A percentile compares a stretch with the other conserved stretches of the same genome.
These are phyloP conservation scores for Candida nitratophila DNA, from an alignment of 805 yeast genomes.

Conservation along the genomic window DNA sequence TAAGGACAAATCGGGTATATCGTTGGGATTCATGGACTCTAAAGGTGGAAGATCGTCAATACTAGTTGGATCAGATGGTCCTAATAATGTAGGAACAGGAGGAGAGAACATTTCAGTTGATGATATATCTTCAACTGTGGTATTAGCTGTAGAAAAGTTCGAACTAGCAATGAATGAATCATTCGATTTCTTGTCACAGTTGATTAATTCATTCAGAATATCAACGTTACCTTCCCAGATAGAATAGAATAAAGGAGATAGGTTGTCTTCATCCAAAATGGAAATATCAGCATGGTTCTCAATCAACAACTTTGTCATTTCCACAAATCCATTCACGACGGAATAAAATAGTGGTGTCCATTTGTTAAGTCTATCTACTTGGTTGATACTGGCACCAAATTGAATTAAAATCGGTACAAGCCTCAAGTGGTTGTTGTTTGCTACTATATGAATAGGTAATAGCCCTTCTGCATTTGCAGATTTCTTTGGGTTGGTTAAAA, in stretches of 20 bases:
- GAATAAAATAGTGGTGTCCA: constrained; percentile 96
- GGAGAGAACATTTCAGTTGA: constrained; percentile 1
- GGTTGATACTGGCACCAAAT: constrained; percentile 74
- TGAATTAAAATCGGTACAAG: constrained; percentile 61
- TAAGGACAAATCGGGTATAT: constrained; percentile 81
- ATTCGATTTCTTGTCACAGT: constrained; percentile 3
- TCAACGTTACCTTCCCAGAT: constrained; percentile 89
- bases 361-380: constrained; percentile 74
- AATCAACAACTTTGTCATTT: constrained; percentile 64
- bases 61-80: neutral
- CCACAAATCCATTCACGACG: constrained; percentile 73
- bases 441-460: constrained; percentile 80
- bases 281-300: constrained; percentile 64
- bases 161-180: neutral
- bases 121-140: neutral
- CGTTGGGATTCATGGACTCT: constrained; percentile 34
- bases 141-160: neutral
- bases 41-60: constrained; percentile 1
- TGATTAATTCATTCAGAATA: constrained; percentile 60
- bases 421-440: constrained; percentile 71
- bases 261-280: constrained; percentile 71
- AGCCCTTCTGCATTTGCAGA: constrained; percentile 77
- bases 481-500: constrained; percentile 38
- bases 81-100: neutral
- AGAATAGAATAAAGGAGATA: constrained; percentile 79